Percentiles rank a stretch among this genome's conserved stretches.
Conservation (phyloP, 2,329 filamentous ascomycete genomes). For the Penicillium frequentans region DNA sequence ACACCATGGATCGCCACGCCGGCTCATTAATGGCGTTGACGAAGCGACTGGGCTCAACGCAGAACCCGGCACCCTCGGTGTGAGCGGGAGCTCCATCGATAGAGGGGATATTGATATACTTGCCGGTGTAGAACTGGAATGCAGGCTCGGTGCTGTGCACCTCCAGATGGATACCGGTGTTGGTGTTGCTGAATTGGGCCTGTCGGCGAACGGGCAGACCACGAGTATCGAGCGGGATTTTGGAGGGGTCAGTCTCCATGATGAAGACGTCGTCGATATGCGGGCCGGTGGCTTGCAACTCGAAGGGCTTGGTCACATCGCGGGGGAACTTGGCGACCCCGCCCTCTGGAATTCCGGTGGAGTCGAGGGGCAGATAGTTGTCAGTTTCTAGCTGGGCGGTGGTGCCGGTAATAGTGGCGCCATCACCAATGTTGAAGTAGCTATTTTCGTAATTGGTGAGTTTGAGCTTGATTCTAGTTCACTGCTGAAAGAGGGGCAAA, state of each 20-base stretch:
- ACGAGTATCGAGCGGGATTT: conserved; percentile 67
- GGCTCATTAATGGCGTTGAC: conserved; percentile 84
- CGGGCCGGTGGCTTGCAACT: conserved; percentile 68
- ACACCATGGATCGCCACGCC: conserved; percentile 74
- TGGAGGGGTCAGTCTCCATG: conserved; percentile 61
- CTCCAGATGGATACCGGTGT: conserved; percentile 76
- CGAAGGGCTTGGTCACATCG: conserved; percentile 66
- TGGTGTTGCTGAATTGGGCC: conserved; percentile 71
- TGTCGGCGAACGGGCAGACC: conserved; percentile 63
- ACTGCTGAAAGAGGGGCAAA: neutral
- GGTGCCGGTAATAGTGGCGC: conserved; percentile 62
- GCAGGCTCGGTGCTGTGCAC: conserved; percentile 89
- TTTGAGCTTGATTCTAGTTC: neutral
- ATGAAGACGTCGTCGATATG: conserved; percentile 91
- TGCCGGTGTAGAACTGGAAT: conserved; percentile 96
- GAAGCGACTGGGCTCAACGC: conserved; percentile 87
- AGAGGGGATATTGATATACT: conserved; percentile 74
- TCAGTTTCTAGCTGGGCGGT: conserved; percentile 59
- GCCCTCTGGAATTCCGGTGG: conserved; percentile 71
- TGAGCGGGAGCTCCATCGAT: conserved; percentile 61
- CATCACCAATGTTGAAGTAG: conserved; percentile 66
- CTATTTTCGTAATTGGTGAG: conserved; percentile 33
- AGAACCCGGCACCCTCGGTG: conserved; percentile 73
- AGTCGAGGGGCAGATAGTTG: conserved; percentile 72
- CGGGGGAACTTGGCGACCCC: conserved; percentile 64